A percentile compares a stretch with the other conserved stretches of the same genome.
phyloP scores from a whole-genome alignment of 2,329 filamentous ascomycete species.

The Nemania serpens region DNA sequence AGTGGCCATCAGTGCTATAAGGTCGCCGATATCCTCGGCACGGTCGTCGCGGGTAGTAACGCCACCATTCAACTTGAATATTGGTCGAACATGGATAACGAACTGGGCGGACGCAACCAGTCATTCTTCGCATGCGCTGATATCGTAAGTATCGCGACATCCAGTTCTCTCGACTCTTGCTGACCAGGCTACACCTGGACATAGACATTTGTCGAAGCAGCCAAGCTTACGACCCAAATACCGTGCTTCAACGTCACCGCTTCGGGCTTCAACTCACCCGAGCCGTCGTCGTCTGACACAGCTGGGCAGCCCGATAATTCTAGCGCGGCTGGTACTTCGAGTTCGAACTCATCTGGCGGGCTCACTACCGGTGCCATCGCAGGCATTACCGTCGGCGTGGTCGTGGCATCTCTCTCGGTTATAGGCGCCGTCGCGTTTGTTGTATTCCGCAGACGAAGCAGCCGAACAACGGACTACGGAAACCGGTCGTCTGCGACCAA shows the following conservation, averaged over 20 bases:
- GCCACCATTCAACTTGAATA: slow-evolving; percentile 47
- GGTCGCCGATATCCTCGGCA: slow-evolving; percentile 36
- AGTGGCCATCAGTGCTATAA: slow-evolving; percentile 47
- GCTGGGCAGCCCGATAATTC: slow-evolving; percentile 9
- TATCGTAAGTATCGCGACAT: slow-evolving; percentile 37
- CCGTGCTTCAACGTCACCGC: slow-evolving; percentile 48
- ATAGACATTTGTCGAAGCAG: slow-evolving; percentile 42
- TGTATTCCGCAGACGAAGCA: slow-evolving; percentile 34
- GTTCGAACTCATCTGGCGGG: slow-evolving; percentile 29
- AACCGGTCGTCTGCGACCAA: slow-evolving; percentile 13
- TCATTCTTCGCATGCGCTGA: slow-evolving; percentile 47
- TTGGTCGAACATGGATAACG: slow-evolving; percentile 40
- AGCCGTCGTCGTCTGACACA: slow-evolving; percentile 29
- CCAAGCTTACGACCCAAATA: slow-evolving; percentile 37
- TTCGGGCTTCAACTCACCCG: slow-evolving; percentile 37
- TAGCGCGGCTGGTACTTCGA: neutral
- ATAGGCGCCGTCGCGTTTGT: slow-evolving; percentile 39
- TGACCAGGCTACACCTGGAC: neutral
- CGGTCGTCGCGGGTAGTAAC: slow-evolving; percentile 39
- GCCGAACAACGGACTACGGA: slow-evolving; percentile 22
- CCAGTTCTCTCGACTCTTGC: neutral
- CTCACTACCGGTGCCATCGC: slow-evolving; percentile 44
- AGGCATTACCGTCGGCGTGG: slow-evolving; percentile 45
- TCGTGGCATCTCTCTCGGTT: slow-evolving; percentile 40
- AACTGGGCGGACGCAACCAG: slow-evolving; percentile 42